Evolutionary conservation across 306 rosid genomes (phyloP).

Genomic region (Vicia faba): DNA sequence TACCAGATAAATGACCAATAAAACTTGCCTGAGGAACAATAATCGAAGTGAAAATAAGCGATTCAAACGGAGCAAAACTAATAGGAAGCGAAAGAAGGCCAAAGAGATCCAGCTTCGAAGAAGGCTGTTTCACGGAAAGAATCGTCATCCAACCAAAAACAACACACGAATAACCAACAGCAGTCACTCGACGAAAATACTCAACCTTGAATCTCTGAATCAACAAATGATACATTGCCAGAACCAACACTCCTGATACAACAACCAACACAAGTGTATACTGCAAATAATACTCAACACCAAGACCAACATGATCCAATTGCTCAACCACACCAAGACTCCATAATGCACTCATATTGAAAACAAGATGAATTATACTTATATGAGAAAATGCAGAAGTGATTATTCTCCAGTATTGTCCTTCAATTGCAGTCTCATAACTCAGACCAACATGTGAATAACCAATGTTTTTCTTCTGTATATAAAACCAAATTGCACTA

Average conservation of each 20-base stretch:
- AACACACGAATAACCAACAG: constrained; percentile 99
- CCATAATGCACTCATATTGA: constrained; percentile 98
- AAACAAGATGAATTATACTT: constrained; percentile 89
- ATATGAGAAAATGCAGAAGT: constrained; percentile 91
- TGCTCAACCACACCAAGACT: constrained; percentile 89
- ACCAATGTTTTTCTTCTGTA: constrained; percentile 89
- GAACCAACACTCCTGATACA: constrained; percentile 72
- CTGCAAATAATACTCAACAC: constrained; percentile 85
- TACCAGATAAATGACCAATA: constrained; percentile 92
- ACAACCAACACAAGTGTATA: constrained; percentile 85
- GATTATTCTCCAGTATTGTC: constrained; percentile 93
- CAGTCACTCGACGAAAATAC: constrained; percentile 81
- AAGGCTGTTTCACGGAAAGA: constrained; percentile 90
- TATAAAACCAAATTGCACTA: constrained; percentile 84
- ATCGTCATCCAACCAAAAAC: constrained; percentile 99
- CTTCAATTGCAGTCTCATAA: constrained; percentile 86
- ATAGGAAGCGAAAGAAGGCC: constrained; percentile 95
- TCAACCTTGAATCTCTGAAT: constrained; percentile 86
- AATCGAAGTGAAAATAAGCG: constrained; percentile 88
- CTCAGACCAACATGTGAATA: constrained; percentile 95
- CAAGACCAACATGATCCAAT: constrained; percentile 72
- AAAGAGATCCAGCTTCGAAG: constrained; percentile 84
- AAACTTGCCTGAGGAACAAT: constrained; percentile 98
- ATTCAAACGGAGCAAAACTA: constrained; percentile 96
- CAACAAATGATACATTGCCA: constrained; percentile 77